Base-by-base conservation (phyloP, 2,329 filamentous ascomycete genomes). In the Trichoderma semiorbis region DNA sequence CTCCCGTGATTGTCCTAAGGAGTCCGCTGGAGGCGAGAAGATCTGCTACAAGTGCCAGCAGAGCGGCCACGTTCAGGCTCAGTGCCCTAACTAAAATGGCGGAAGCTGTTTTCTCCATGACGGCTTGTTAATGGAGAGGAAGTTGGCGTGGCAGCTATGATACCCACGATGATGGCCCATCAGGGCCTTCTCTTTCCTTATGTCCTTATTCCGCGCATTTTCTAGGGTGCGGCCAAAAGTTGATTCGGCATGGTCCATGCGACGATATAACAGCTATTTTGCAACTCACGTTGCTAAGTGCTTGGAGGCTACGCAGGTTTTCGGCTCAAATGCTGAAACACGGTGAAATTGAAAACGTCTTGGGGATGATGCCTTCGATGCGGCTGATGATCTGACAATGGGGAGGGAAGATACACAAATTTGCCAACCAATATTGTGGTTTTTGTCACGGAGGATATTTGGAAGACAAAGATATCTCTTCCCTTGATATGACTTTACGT, bases 1-100 rank as follows among this genome's bases (percentile, higher is more conserved):
- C 83, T 97, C 93, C 76, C 93, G 95, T 76, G 96, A 99, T 84
- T 99, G 96, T 89, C 92, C 95, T 78, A 95, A 95, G 82, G 95
- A 97, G 85, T 93, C 93, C 73, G 89, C 91, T 77, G 89, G 90
- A 76, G 89, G 91, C 80, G 95, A 98, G 89, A 95, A 97, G 83
- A 94, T 97, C 82, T 99, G 96, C 92, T 99, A 99, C 90, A 97
- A 97, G 88, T 98, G 89, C 88, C 89, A 91, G 84, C 88, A 91
- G 84, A 81, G 87, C 77, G 95, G 95, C 78, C 95, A 98, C 85
- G 92, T 98, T 82, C 95, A 98, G 90, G 90, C 93, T 78, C 90
- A 93, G 79, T 99, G 96, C 91, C 93, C 95, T 80, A 94, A 92
- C 82, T 87, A 86, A 84, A 77, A 50, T 75, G 75, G 75, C 75